Base-by-base conservation (phyloP, 2,329 filamentous ascomycete species). In the Hypomyces perniciosus region DNA sequence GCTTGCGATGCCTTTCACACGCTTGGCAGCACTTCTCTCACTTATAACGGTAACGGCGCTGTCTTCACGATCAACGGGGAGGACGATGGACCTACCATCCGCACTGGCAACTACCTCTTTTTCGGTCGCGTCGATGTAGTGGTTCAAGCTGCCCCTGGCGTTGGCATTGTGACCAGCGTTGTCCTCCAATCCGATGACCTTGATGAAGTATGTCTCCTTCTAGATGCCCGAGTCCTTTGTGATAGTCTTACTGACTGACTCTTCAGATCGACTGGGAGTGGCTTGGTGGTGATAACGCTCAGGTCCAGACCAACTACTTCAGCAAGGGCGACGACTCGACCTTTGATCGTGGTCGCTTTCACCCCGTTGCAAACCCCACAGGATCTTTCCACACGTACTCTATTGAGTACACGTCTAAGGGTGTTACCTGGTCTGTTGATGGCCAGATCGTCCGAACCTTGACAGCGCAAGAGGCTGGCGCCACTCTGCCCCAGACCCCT, bases 181-280 rank as follows among this genome's bases (percentile, higher is more conserved):
- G 90, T 97, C 39, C 75, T 99, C 57, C 87, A 96, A 74, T 96
- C 90, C 2, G 90, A 96, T 62, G 83, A 86, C 63, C 79, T 96
- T 30, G 92, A 97, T 66, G 68, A 70, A 59, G 62, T 63, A 52
- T 31, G 52, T 46, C 5, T 20, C 33, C 8, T 9, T 35, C 29
- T 3, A 6, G 6, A 30, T 9, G 8, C 4, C 7, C 8, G 3
- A 8, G 33, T 31, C 9, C 6, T 30, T 9, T 26, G 13, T 27
- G 6, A 33, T 29, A 6, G 6, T 10, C 5, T 37, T 34, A 35
- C 50, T 52, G 20, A 50, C 46, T 9, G 34, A 26, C 31, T 46
- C 9, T 42, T 4, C 10, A 96, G 76, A 93, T 97, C 56, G 92
- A 97, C 69, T 95, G 90, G 86, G 92, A 97, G 71, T 96, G 89